These are phyloP conservation scores for Triangularia verruculosa DNA, from an alignment of 2,329 filamentous ascomycete genomes.

Conservation along the genomic window DNA sequence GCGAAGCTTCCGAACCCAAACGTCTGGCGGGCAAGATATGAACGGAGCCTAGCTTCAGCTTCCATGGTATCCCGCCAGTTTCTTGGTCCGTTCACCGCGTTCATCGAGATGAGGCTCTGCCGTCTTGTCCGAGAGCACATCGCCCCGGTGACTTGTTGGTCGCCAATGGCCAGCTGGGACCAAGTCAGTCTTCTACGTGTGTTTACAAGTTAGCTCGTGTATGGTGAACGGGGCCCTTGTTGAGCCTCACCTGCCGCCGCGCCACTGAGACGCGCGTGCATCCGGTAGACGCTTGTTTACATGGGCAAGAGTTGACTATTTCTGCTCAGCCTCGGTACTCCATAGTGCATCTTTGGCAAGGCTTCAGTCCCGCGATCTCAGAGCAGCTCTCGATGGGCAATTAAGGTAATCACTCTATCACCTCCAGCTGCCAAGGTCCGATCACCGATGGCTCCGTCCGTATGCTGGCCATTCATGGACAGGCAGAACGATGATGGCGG, in stretches of 20 bases:
- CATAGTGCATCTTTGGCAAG: too few relatives aligned
- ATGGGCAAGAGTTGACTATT: not conserved
- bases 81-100: not conserved
- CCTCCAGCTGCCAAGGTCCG: not conserved
- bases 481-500: not conserved
- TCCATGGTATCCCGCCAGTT: not conserved
- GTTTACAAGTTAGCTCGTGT: not conserved
- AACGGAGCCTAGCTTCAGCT: not conserved
- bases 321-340: not conserved
- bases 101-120: not conserved
- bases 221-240: not conserved
- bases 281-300: not conserved
- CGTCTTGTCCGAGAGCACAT: not conserved
- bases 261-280: not conserved
- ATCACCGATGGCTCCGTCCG: not conserved
- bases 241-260: constrained; percentile 1
- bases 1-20: not conserved
- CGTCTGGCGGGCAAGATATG: not conserved
- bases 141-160: not conserved
- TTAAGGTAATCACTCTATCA: not conserved
- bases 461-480: not conserved
- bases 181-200: not conserved
- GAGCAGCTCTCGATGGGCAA: too few relatives aligned
- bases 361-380: too few relatives aligned
- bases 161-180: not conserved